Conservation (phyloP, 2,329 filamentous ascomycete species). For the Apiospora koreana region DNA sequence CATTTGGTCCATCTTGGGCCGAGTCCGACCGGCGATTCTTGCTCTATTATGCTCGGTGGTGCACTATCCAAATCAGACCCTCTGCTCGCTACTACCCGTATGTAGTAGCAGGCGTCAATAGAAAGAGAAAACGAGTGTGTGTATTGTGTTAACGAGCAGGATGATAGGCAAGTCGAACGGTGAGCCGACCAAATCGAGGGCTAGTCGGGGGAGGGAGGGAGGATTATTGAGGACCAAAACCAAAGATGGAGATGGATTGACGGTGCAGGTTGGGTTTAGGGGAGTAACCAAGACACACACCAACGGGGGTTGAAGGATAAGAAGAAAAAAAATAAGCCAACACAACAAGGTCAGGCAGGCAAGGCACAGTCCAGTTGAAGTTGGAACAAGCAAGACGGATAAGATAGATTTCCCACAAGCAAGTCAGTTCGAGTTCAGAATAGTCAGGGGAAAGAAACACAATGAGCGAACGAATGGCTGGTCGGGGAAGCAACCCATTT, state of each 20-base stretch:
- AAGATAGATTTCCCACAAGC: not conserved
- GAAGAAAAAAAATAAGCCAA: not conserved
- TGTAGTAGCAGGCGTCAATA: not conserved
- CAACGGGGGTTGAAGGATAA: not conserved
- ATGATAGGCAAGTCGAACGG: slow-evolving; percentile 8
- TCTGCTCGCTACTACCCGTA: not conserved
- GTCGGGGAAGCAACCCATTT: slow-evolving; percentile 3
- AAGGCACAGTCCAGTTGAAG: not conserved
- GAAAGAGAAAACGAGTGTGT: slow-evolving; percentile 6
- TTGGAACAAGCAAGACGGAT: not conserved
- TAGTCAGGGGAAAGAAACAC: slow-evolving; percentile 8
- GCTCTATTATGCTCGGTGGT: not conserved
- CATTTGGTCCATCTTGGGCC: slow-evolving; percentile 10
- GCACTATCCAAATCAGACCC: not conserved
- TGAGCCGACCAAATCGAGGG: slow-evolving; percentile 12
- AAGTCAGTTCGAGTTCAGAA: not conserved
- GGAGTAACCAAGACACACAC: not conserved
- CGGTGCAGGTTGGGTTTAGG: slow-evolving; percentile 7
- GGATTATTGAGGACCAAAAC: slow-evolving; percentile 7
- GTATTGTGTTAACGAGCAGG: not conserved
- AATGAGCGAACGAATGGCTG: slow-evolving; percentile 9
- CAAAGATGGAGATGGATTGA: slow-evolving; percentile 6
- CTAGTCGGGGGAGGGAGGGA: not conserved
- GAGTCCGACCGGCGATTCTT: slow-evolving; percentile 3
- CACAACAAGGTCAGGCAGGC: not conserved